These are phyloP conservation scores for Lyophyllum shimeji DNA, from an alignment of 768 basidiomycete genomes.

Conservation along the genomic window DNA sequence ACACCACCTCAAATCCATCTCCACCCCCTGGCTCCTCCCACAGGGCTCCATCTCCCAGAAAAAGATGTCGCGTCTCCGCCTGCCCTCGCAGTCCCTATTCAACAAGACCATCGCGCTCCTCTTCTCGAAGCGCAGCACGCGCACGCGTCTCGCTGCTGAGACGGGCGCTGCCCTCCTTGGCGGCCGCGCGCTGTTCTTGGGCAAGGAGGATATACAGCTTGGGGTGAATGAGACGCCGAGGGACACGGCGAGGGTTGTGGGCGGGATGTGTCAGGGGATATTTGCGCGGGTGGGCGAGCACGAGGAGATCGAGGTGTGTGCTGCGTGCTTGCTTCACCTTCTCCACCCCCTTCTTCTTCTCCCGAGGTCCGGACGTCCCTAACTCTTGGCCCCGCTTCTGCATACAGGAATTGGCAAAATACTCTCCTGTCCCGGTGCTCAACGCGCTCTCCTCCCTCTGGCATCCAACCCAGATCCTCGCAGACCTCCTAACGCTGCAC, in stretches of 20 bases:
- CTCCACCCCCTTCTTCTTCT: neutral
- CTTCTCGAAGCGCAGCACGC: conserved; percentile 92
- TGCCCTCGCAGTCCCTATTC: conserved; percentile 75
- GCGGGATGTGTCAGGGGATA: conserved; percentile 95
- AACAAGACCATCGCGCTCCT: conserved; percentile 86
- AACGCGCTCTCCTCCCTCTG: conserved; percentile 95
- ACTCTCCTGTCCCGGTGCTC: conserved; percentile 92
- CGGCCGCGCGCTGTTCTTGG: conserved; percentile 88
- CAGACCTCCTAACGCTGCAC: conserved; percentile 88
- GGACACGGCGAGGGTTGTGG: conserved; percentile 86
- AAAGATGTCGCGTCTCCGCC: conserved; percentile 39
- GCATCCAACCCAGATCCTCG: conserved; percentile 96
- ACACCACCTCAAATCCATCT: conserved; percentile 57
- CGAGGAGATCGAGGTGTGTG: conserved; percentile 80
- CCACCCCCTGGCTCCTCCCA: conserved; percentile 69
- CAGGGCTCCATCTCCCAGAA: conserved; percentile 35
- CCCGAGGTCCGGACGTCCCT: neutral
- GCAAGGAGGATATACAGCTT: conserved; percentile 88
- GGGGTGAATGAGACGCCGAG: conserved; percentile 90
- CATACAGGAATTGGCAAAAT: conserved; percentile 88
- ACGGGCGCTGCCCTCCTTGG: conserved; percentile 79
- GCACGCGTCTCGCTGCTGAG: conserved; percentile 88
- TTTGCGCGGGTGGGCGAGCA: conserved; percentile 96
- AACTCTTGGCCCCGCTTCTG: neutral
- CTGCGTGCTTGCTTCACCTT: conserved; percentile 34